Evolutionary conservation across 23 red algal genomes (phyloP), one percentile per base, ranked within the genome.

Genomic region (Chondrus crispus): DNA sequence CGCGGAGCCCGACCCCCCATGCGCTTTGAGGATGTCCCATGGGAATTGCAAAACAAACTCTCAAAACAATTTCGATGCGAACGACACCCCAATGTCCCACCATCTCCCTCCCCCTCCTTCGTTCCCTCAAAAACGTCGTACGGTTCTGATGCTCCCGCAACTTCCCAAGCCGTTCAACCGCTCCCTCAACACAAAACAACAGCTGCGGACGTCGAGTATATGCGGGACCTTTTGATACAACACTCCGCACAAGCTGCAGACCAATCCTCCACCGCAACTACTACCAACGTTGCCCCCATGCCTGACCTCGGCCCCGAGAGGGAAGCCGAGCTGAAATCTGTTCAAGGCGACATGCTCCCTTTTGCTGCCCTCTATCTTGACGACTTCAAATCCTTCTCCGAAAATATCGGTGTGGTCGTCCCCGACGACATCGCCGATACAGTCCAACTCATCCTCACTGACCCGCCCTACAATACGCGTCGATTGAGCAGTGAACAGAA

Each of bases 391-490:
- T 22, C 26, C 7, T 22, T 13, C 26, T 13, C 35, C 26, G 60
- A 7, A 12, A 66, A 32, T 22, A 7, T 32, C 0, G 9, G 8
- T 22, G 60, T 66, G 26, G 18, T 66, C 35, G 8, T 32, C 60
- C 26, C 9, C 8, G 18, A 9, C 26, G 8, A 19, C 18, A 13
- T 66, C 7, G 60, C 26, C 7, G 18, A 66, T 32, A 12, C 7
- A 13, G 60, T 66, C 8, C 82, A 86, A n/a, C 55, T 86, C 20
- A 40, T 86, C 11, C 82, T 86, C 36, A 86, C 29, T 16, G 55
- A 86, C 82, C 82, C 82, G 2, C 82, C 82, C 20, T 68, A 68
- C 54, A 86, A 86, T 46, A 68, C 54, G 29, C 55, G 82, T 3
- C n/a, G 82, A 37, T 30, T 39, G 7, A 62, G 54, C 54, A 70